Evolutionary conservation across 1,284 basidiomycete genomes (phyloP).

Genomic region (Clitocybe nebularis): DNA sequence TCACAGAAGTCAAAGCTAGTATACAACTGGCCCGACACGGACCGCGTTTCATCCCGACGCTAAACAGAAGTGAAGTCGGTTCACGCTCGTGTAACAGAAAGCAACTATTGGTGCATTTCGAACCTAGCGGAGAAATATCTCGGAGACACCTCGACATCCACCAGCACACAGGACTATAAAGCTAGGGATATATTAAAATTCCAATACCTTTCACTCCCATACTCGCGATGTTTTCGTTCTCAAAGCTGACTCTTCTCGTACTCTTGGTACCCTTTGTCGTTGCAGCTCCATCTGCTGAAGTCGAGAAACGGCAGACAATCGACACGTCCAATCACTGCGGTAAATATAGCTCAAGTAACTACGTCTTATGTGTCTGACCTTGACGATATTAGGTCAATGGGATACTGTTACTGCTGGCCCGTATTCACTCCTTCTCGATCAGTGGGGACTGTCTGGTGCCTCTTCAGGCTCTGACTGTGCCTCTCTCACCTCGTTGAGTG

Average conservation of each 20-base stretch:
- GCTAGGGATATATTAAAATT: background rate
- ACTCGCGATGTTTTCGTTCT: conserved; percentile 11
- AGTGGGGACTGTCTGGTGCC: conserved; percentile 47
- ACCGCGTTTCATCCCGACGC: conserved; percentile 1
- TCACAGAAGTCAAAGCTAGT: background rate
- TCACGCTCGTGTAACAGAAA: background rate
- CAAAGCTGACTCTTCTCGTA: conserved; percentile 10
- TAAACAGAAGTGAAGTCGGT: no score
- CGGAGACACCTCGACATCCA: conserved; percentile 14
- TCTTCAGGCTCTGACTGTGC: conserved; percentile 55
- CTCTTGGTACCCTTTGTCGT: conserved; percentile 20
- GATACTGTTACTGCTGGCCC: conserved; percentile 39
- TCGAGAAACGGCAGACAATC: conserved; percentile 25
- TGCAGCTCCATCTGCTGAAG: conserved; percentile 25
- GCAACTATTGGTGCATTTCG: no score
- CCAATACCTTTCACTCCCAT: conserved; percentile 1
- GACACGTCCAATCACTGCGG: conserved; percentile 32
- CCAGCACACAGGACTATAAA: conserved; percentile 2
- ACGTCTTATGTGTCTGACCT: background rate
- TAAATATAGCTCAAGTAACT: conserved; percentile 6
- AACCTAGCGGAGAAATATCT: conserved; percentile 6
- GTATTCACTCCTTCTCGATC: conserved; percentile 49
- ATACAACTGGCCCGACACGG: conserved; percentile 7
- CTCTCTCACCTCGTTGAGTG: conserved; percentile 41
- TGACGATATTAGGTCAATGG: conserved; percentile 42